Percentiles rank a stretch among this genome's conserved stretches.
Evolutionary conservation across 1,139 yeast species (phyloP).

Genomic region (Pneumocystis wakefieldiae): DNA sequence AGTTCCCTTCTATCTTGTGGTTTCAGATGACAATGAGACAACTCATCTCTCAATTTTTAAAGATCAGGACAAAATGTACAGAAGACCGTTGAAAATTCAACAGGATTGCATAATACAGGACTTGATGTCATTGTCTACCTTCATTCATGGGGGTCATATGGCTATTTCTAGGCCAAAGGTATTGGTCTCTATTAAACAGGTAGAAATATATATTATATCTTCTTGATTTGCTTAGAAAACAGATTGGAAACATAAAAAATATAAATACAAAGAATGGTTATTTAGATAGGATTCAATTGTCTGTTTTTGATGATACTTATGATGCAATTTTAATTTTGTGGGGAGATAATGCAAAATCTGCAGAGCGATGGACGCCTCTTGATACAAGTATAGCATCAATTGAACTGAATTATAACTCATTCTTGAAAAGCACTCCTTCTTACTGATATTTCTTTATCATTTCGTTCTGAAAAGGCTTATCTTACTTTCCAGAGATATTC

Average conservation of each 20-base stretch:
- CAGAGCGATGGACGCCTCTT: background rate
- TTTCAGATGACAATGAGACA: constrained; percentile 1
- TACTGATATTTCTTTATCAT: background rate
- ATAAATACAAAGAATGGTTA: background rate
- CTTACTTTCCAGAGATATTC: background rate
- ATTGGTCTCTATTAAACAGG: background rate
- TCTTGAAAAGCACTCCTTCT: background rate
- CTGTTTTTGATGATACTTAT: background rate
- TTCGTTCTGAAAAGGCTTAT: background rate
- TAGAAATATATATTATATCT: background rate
- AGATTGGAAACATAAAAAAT: background rate
- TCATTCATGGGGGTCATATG: background rate
- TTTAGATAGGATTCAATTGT: background rate
- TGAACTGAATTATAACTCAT: background rate
- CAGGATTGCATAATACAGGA: background rate
- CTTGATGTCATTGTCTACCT: background rate
- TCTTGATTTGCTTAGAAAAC: background rate
- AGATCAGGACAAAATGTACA: background rate
- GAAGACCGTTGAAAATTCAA: background rate
- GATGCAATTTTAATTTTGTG: background rate
- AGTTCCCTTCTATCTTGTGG: background rate
- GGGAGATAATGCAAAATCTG: background rate
- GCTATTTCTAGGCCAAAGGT: background rate
- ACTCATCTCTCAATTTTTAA: background rate
- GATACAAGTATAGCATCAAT: background rate